phyloP scores from a whole-genome alignment of 768 basidiomycete genomes.

The Austroboletus festivus region DNA sequence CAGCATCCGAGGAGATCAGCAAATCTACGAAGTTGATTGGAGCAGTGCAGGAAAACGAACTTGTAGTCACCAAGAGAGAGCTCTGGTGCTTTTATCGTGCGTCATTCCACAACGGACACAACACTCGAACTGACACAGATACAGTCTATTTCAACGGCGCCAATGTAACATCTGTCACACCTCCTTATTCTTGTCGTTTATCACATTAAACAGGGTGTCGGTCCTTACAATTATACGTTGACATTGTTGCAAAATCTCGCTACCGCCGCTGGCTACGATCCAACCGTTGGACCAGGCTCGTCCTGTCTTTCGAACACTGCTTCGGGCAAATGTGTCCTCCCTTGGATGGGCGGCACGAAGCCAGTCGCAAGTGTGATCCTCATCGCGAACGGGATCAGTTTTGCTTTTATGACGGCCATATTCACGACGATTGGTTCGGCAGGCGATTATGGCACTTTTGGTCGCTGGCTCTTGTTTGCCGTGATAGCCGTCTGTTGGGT shows the following conservation, averaged over 20 bases:
- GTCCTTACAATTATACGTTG: slow-evolving; percentile 64
- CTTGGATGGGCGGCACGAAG: slow-evolving; percentile 73
- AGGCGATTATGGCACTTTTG: slow-evolving; percentile 47
- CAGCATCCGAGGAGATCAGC: slow-evolving; percentile 1
- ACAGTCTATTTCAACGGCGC: slow-evolving; percentile 81
- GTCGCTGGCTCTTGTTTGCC: slow-evolving; percentile 74
- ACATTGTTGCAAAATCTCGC: slow-evolving; percentile 74
- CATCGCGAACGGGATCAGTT: slow-evolving; percentile 71
- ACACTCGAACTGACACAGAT: background rate
- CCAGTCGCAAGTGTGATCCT: slow-evolving; percentile 72
- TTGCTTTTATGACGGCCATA: slow-evolving; percentile 75
- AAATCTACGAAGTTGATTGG: slow-evolving; percentile 36
- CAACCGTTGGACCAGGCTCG: slow-evolving; percentile 63
- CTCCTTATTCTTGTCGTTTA: background rate
- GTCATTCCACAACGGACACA: slow-evolving; percentile 2
- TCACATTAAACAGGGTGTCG: slow-evolving; percentile 50
- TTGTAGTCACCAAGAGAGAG: slow-evolving; percentile 67
- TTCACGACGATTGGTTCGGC: slow-evolving; percentile 72
- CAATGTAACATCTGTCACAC: slow-evolving; percentile 45
- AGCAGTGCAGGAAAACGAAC: slow-evolving; percentile 49
- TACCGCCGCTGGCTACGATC: slow-evolving; percentile 71
- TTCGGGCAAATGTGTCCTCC: slow-evolving; percentile 74
- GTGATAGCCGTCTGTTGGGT: slow-evolving; percentile 77
- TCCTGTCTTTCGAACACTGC: slow-evolving; percentile 47
- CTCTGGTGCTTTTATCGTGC: slow-evolving; percentile 78